Percentiles rank a stretch among this genome's conserved stretches.
phyloP scores from a whole-genome alignment of 108 stramenopile species.

The Mayamaea pseudoterrestris region DNA sequence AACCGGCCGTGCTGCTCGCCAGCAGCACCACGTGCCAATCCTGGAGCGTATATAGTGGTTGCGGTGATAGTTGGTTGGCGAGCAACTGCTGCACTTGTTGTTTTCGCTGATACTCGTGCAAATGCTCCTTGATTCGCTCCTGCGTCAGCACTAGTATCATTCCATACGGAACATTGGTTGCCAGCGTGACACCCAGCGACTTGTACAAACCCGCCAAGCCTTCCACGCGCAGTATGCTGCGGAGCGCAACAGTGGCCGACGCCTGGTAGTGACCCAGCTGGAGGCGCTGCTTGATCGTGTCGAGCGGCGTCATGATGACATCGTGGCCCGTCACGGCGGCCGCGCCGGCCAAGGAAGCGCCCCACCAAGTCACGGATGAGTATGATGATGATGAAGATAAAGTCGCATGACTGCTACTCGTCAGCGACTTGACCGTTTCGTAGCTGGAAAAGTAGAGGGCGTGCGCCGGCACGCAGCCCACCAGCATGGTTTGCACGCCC shows the following conservation, averaged over 20 bases:
- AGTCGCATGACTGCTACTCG: slow-evolving; percentile 11
- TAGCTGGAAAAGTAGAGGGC: slow-evolving; percentile 93
- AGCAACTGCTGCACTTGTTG: slow-evolving; percentile 13
- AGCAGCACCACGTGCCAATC: slow-evolving; percentile 26
- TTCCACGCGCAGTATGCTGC: slow-evolving; percentile 41
- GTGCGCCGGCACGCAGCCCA: slow-evolving; percentile 97
- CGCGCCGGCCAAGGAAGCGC: slow-evolving; percentile 73
- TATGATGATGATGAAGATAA: too few relatives aligned
- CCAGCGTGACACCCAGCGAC: slow-evolving; percentile 85
- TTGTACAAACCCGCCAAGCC: slow-evolving; percentile 74
- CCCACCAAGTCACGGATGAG: slow-evolving; percentile 15
- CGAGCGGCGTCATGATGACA: slow-evolving; percentile 91
- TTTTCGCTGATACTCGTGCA: slow-evolving; percentile 10
- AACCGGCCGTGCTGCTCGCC: slow-evolving; percentile 81
- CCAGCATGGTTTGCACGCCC: slow-evolving; percentile 89
- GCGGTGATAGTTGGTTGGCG: slow-evolving; percentile 17
- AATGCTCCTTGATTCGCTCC: slow-evolving; percentile 57
- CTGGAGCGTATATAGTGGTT: not conserved
- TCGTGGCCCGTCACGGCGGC: slow-evolving; percentile 87
- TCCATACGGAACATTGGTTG: slow-evolving; percentile 97
- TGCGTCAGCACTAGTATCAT: slow-evolving; percentile 93
- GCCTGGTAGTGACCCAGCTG: slow-evolving; percentile 94
- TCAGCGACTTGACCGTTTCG: slow-evolving; percentile 70
- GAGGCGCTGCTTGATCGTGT: slow-evolving; percentile 98
- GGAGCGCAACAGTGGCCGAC: slow-evolving; percentile 37